phyloP scores from a whole-genome alignment of 441 rosid genomes.

The Eutrema salsugineum region DNA sequence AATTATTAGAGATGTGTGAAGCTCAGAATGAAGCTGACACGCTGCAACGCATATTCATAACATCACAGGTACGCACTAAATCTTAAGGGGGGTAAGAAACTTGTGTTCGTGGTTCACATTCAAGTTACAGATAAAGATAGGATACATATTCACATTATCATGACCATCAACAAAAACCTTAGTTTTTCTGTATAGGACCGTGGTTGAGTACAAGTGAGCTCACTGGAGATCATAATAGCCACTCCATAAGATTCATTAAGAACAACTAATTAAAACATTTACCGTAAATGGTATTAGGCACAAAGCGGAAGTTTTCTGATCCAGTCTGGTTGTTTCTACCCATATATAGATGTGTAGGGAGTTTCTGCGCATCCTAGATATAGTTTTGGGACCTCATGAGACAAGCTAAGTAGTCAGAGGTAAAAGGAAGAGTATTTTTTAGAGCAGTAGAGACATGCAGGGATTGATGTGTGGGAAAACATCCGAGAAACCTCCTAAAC shows the following conservation, averaged over 20 bases:
- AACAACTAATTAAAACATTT: not conserved
- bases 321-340: not conserved
- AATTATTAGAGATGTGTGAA: constrained; percentile 48
- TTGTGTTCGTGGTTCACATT: not conserved
- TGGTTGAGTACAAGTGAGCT: not conserved
- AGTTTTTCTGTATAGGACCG: not conserved
- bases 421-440: not conserved
- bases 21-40: constrained; percentile 72
- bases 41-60: constrained; percentile 75
- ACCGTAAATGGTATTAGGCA: not conserved
- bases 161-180: not conserved
- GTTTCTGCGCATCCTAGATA: not conserved
- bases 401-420: not conserved
- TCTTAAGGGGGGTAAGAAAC: not conserved
- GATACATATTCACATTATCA: not conserved
- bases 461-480: not conserved
- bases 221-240: not conserved
- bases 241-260: not conserved
- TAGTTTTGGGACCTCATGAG: not conserved
- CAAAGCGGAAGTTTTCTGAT: not conserved
- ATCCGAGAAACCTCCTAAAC: not conserved
- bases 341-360: not conserved
- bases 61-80: constrained; percentile 66
- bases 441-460: not conserved
- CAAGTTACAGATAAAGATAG: not conserved